Base-by-base conservation (phyloP, 163 green algal species). In the Chloroidium sp. region DNA sequence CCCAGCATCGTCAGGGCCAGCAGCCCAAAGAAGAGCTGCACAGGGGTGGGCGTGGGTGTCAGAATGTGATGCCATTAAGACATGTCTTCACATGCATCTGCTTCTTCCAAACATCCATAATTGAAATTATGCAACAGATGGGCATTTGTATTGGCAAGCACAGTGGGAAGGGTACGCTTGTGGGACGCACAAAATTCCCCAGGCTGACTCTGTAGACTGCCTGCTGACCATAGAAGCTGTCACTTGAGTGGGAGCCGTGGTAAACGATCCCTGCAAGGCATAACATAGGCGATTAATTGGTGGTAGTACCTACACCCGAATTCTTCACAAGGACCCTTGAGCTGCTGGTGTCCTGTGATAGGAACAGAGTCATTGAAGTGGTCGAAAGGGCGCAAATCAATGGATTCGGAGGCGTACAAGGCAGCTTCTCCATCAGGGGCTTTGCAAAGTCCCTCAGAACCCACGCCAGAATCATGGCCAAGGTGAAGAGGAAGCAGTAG, bases 211-310 rank as follows among this genome's bases (percentile, higher is more conserved):
- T 91, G 81, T 97, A 98, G 1, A 99, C 96, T 10, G 96, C 96
- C 83, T 99, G 96, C 84, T 94, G 91, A 1, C 96, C 95, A 85
- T 96, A 99, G 92, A 93, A 99, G 76, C 90, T 86, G 76, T 97
- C 93, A 59, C 87, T 87, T 12, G 86, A 85, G 61, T 84, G 84
- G 10, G 85, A 83, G 1, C 84, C 84, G 62, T 90, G 83, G 2
- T 87, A 85, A 4, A 97, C 84, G 78, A 97, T 95, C 93, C 93
- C 93, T 97, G 90, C 4, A 80, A 62, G 2, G 14, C 64, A 10
- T 36, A 36, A 36, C 36, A 36, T 36, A 36, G 36, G 36, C 36
- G 36, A 36, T 36, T 36, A 36, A 36, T 36, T 36, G 36, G 36
- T 36, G 36, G 36, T 36, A 36, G 36, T 36, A 36, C 36, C 36